Evolutionary conservation across 2,329 filamentous ascomycete species (phyloP).

Genomic region (Xylariales sp.): DNA sequence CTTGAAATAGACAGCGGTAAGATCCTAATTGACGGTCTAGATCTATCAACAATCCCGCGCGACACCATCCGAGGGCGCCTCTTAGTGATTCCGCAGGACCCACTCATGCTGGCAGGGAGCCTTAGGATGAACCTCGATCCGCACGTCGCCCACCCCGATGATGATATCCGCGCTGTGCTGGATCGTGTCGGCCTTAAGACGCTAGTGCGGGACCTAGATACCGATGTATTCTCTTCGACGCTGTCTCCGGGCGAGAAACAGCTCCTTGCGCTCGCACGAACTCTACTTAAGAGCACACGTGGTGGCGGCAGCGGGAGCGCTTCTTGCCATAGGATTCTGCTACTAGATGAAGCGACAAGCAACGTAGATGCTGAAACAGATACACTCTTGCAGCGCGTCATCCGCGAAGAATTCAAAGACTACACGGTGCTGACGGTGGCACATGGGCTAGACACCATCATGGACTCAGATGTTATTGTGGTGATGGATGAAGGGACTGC

Average conservation of each 20-base stretch:
- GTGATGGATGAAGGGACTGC: neutral
- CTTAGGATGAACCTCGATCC: constrained; percentile 3
- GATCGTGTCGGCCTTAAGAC: neutral
- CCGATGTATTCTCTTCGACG: neutral
- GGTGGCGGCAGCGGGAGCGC: too few species aligned
- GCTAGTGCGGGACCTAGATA: neutral
- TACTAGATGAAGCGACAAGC: neutral
- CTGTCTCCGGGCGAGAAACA: constrained; percentile 3
- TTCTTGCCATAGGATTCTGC: neutral
- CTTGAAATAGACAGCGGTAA: neutral
- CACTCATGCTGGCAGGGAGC: neutral
- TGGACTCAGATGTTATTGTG: neutral
- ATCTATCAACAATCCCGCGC: neutral
- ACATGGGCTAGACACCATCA: constrained; percentile 1
- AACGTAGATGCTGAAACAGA: constrained; percentile 1
- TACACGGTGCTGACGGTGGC: neutral
- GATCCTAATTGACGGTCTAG: constrained; percentile 1
- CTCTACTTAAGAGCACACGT: neutral
- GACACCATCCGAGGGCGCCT: constrained; percentile 2
- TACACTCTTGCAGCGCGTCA: neutral
- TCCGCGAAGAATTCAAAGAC: neutral
- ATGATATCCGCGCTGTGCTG: constrained; percentile 25
- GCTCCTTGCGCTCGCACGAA: constrained; percentile 1
- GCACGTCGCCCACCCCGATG: constrained; percentile 16
- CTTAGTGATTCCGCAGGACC: constrained; percentile 1